Evolutionary conservation across 2,329 filamentous ascomycete genomes (phyloP), one percentile per base, ranked within the genome.

Genomic region (Cercospora janseana): DNA sequence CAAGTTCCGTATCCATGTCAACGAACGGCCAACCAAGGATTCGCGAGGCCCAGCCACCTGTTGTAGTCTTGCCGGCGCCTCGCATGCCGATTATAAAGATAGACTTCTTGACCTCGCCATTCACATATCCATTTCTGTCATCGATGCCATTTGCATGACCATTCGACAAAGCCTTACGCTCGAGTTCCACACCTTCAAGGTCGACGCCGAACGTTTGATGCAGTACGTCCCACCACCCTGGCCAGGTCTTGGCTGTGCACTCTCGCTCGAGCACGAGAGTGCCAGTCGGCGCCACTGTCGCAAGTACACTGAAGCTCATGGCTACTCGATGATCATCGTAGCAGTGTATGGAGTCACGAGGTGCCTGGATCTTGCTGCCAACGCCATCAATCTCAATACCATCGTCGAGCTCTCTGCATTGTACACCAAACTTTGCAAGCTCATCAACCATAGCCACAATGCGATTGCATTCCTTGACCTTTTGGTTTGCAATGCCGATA

Each of bases 291-390:
- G 86, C 79, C 23, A 85, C 80, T 13, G 88, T 74, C 9, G 89
- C 82, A 12, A 98, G 76, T 5, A 98, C 90, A 59, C 90, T 93
- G 71, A 98, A 95, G 71, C 92, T 96, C 90, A 98, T 98, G 18
- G 93, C 93, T 9, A 98, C 90, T 53, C 93, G 87, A 68, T 98
- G 93, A 65, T 98, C 93, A 66, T 98, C 93, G 60, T 97, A 98
- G 72, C 92, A 97, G 72, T 87, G 86, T 34, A 98, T 80, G 23
- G 86, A 83, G 6, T 75, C 78, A n/a, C 73, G 68, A 1, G 87
- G 84, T 26, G 81, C 72, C 37, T 79, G 68, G 4, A 75, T 69
- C 31, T 77, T 66, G 34, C 79, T 75, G 26, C 76, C 74, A 34
- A 75, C 72, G 12, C 81, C 81, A 57, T 83, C 80, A 35, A 85